Percentiles rank a stretch among this genome's conserved stretches.
These are phyloP conservation scores for Fusarium verticillioides DNA, from an alignment of 2,329 filamentous ascomycete genomes.

Conservation along the genomic window DNA sequence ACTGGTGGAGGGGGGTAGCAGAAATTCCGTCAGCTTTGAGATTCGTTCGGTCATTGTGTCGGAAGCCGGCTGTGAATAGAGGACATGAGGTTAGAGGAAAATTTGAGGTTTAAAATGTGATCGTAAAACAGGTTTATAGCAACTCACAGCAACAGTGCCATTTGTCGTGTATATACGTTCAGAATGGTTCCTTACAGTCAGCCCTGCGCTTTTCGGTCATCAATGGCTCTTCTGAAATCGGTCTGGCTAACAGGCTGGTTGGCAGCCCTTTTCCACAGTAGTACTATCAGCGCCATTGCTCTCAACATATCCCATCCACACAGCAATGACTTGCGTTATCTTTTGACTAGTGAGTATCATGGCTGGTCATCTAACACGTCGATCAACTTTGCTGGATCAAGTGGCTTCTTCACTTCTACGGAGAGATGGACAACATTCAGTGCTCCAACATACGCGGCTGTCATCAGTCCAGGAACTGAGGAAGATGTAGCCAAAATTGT, in stretches of 20 bases:
- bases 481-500: fast-evolving
- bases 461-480: not conserved
- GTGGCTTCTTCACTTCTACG: fast-evolving
- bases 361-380: not conserved
- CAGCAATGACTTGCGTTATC: not conserved
- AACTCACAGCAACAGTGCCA: fast-evolving
- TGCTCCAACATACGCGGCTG: not conserved
- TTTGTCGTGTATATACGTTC: fast-evolving
- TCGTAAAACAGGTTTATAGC: not conserved
- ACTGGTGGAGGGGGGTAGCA: not conserved
- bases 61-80: not conserved
- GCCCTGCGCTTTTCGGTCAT: fast-evolving
- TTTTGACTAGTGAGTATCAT: not conserved
- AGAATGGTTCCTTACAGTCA: not conserved
- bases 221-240: not conserved
- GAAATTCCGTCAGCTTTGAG: not conserved
- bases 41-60: not conserved
- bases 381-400: not conserved
- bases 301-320: not conserved
- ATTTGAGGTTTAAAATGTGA: fast-evolving
- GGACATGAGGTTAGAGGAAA: fast-evolving
- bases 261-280: fast-evolving
- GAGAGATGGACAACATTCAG: not conserved
- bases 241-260: not conserved
- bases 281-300: not conserved